Conservation (phyloP, 768 basidiomycete species). For the Asterophora lycoperdoides region DNA sequence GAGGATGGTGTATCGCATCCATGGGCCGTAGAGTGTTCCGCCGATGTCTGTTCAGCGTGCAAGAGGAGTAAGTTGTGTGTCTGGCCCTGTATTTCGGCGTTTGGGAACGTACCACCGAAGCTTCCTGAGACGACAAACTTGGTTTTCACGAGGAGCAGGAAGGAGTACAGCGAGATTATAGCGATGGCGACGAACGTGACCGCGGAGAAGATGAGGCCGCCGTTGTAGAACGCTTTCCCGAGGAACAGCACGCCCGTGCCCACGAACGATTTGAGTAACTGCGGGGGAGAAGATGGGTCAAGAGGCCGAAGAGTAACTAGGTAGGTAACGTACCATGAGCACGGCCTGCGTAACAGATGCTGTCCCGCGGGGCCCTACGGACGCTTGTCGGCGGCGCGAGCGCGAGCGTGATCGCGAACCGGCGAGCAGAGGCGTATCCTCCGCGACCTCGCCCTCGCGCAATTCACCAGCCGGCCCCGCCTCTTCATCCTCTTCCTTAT, state of each 20-base stretch:
- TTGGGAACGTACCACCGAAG: constrained; percentile 86
- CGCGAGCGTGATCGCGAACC: constrained; percentile 43
- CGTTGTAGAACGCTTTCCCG: constrained; percentile 79
- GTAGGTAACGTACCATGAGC: constrained; percentile 81
- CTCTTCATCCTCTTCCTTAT: constrained; percentile 70
- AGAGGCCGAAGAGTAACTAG: too few relatives aligned
- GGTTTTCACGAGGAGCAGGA: constrained; percentile 83
- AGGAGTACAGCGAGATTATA: constrained; percentile 84
- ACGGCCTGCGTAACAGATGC: constrained; percentile 90
- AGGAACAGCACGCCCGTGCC: neutral
- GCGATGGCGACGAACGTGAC: constrained; percentile 79
- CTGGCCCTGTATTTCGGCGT: too few relatives aligned
- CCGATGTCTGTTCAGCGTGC: constrained; percentile 69
- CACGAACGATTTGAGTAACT: constrained; percentile 1
- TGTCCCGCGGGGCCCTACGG: constrained; percentile 68
- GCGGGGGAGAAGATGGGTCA: too few relatives aligned
- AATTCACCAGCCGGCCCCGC: constrained; percentile 25
- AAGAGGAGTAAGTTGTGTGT: too few relatives aligned
- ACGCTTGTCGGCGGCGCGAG: constrained; percentile 50
- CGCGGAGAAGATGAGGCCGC: constrained; percentile 86
- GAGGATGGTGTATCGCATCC: constrained; percentile 90
- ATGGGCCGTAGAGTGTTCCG: constrained; percentile 83
- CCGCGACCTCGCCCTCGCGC: constrained; percentile 26
- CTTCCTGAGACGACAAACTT: constrained; percentile 88
- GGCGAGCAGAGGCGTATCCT: constrained; percentile 55